phyloP scores from a whole-genome alignment of 1,139 yeast species.

The Hyphopichia fennica region DNA sequence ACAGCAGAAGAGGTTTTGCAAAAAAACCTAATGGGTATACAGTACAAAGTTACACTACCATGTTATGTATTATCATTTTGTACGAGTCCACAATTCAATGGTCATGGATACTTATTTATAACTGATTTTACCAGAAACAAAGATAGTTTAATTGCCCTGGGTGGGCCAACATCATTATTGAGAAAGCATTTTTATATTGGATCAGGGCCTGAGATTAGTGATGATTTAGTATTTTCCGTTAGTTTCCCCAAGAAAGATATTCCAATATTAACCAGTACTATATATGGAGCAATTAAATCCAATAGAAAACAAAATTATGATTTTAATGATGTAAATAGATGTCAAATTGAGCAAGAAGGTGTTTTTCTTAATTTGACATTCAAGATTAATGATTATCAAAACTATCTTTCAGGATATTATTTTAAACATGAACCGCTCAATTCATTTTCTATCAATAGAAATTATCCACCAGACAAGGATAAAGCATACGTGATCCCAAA shows the following conservation, averaged over 20 bases:
- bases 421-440: conserved; percentile 2
- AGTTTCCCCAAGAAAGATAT: conserved; percentile 7
- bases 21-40: background rate
- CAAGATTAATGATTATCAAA: conserved; percentile 11
- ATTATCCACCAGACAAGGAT: background rate
- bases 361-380: conserved; percentile 13
- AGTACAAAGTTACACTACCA: conserved; percentile 11
- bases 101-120: conserved; percentile 16
- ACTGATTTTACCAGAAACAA: conserved; percentile 18
- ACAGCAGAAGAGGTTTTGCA: background rate
- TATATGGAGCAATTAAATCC: background rate
- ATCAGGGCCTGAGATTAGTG: background rate
- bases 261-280: background rate
- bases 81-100: conserved; percentile 10
- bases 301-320: conserved; percentile 7
- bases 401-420: conserved; percentile 11
- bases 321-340: conserved; percentile 8
- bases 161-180: conserved; percentile 11
- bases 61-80: conserved; percentile 12
- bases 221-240: conserved; percentile 8
- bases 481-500: background rate
- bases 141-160: conserved; percentile 12
- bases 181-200: conserved; percentile 4
- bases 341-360: conserved; percentile 13
- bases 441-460: background rate